phyloP scores from a whole-genome alignment of 2,329 filamentous ascomycete species.

The Thielaviopsis euricoi region DNA sequence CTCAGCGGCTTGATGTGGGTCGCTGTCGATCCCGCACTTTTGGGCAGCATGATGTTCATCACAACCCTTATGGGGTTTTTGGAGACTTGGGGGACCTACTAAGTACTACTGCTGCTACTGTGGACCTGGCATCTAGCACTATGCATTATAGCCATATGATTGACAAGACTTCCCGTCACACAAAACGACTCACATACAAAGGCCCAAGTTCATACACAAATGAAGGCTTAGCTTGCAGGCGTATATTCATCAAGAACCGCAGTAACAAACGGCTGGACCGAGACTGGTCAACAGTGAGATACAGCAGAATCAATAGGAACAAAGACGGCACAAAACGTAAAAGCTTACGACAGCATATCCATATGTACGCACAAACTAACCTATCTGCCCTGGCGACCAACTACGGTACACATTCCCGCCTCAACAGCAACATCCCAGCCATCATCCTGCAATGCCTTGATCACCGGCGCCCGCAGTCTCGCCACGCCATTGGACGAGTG shows the following conservation, averaged over 20 bases:
- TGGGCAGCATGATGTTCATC: constrained; percentile 41
- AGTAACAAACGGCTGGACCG: too few species aligned
- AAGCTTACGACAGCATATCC: too few species aligned
- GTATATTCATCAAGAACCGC: too few species aligned
- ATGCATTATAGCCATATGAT: too few species aligned
- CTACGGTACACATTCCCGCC: constrained; percentile 54
- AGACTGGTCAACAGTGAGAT: too few species aligned
- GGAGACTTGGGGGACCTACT: constrained; percentile 43
- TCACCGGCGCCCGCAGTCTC: constrained; percentile 65
- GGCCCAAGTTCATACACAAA: too few species aligned
- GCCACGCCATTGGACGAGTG: constrained; percentile 66
- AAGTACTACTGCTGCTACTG: neutral
- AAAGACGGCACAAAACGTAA: too few species aligned
- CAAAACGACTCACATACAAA: too few species aligned
- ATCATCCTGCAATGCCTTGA: constrained; percentile 53
- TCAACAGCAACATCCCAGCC: constrained; percentile 70
- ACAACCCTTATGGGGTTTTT: constrained; percentile 44
- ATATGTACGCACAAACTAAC: neutral
- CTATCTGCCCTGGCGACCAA: neutral
- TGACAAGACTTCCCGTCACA: too few species aligned
- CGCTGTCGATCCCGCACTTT: constrained; percentile 28
- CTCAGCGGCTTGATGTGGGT: constrained; percentile 45
- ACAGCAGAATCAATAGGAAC: too few species aligned
- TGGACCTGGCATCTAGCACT: too few species aligned
- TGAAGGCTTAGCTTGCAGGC: too few species aligned